phyloP scores from a whole-genome alignment of 345 rosid genomes.

The Reutealis trisperma region DNA sequence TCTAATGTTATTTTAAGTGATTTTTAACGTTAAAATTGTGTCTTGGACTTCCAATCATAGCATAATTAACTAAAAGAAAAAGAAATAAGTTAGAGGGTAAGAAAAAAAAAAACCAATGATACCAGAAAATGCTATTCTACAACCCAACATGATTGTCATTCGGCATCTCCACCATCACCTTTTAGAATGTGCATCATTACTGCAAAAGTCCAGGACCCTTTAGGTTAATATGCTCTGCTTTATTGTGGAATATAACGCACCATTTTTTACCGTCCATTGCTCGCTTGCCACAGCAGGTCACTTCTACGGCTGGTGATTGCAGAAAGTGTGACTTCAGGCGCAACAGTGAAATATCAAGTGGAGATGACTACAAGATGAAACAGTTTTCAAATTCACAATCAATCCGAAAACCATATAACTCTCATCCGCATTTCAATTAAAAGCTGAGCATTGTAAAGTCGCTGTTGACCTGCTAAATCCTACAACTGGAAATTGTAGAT shows the following conservation, averaged over 20 bases:
- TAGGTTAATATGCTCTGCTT: no score
- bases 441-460: not conserved
- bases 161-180: not conserved
- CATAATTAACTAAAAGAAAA: not conserved
- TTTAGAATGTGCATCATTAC: not conserved
- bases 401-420: not conserved
- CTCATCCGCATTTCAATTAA: not conserved
- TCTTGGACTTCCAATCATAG: no score
- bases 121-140: no score
- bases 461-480: not conserved
- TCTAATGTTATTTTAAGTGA: no score
- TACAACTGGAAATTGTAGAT: not conserved
- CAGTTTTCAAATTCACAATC: not conserved
- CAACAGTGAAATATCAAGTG: not conserved
- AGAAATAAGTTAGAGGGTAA: not conserved
- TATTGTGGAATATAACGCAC: not conserved
- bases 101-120: not conserved
- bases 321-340: not conserved
- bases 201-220: not conserved
- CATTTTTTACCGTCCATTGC: not conserved
- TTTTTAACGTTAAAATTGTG: no score
- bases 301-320: not conserved
- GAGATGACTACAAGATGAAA: not conserved
- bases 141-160: no score
- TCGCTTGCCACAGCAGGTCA: no score